Evolutionary conservation across 495 filamentous ascomycete genomes (phyloP), one percentile per base, ranked within the genome.

Genomic region (Xylaria longipes): DNA sequence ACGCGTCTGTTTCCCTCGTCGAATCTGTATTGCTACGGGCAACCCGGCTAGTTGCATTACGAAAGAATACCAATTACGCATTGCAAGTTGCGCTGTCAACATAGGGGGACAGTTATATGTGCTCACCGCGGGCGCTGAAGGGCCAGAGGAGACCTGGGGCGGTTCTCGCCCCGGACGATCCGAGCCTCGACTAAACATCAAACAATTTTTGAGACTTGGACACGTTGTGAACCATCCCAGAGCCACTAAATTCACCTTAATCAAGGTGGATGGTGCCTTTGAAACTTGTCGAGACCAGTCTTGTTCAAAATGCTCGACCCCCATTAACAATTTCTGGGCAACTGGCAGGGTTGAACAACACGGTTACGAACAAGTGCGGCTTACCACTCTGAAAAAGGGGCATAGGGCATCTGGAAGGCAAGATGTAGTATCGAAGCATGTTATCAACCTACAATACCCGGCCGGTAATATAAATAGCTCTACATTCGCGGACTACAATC

Each of bases 121-220:
- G 27, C 27, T 65, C 37, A 31, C 15, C 20, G 41, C 63, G 8
- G 17, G 25, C 20, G 1, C 17, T 22, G 57, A 39, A 17, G 5
- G 11, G 2, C n/a, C 20, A 37, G 57, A n/a, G 2, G 41, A n/a
- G 27, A 29, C 22, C 37, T 63, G 60, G 37, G 33, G 6, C 11
- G 22, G 33, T 60, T 12, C 29, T 58, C 14, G 2, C 3, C 20
- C 3, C 11, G 15, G 33, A 20, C 0, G 9, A 5, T 45, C 35
- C n/a, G n/a, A 14, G n/a, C 0, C 4, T 12, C 14, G 14, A 15
- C 22, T 25, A 2, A 46, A 31, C 3, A 46, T 65, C 43, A 65
- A 50, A 45, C 17, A 33, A 48, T 22, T 14, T 33, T 17, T 65
- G 63, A 65, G 22, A 35, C 63, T 65, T 7, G 63, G 63, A 3